Evolutionary conservation across 345 rosid genomes (phyloP), one percentile per base, ranked within the genome.

Genomic region (Punica granatum): DNA sequence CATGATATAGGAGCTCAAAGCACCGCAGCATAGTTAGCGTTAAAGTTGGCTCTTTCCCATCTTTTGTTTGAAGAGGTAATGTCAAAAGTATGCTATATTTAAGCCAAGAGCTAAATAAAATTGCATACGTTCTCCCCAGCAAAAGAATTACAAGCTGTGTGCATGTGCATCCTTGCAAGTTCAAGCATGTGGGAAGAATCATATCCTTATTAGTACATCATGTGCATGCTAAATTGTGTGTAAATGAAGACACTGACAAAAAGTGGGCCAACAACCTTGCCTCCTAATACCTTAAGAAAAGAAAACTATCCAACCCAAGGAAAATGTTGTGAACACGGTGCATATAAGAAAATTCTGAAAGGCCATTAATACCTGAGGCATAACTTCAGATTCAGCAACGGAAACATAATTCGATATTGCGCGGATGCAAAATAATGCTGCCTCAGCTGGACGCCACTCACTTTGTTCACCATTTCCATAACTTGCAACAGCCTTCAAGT

Each of bases 361-460:
- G 49, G 21, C 67, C 69, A 59, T 3, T 28, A 70, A 44, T 72
- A 94, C 97, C 98, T 81, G 90, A 67, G 99, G 97, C 99, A 94
- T 84, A 54, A 92, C 90, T 76, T 88, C 95, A 67, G 81, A 81
- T 83, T 94, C 99, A 70, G 68, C 78, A 68, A 69, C 77, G 43
- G 98, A 88, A 65, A 92, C 99, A 76, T 92, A 88, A 68, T 75
- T 84, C 48, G 99, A 90, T 81, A 92, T 81, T 64, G 97, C 95
- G 74, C 89, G 82, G 66, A 94, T 90, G 78, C 99, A 92, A 80
- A 89, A 94, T 76, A 94, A 81, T 72, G 91, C 90, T 84, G 99
- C 98, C 86, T 94, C 98, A 68, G 97, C 92, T 3, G 92, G 92
- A 79, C 83, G 96, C 97, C 99, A 92, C 70, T 92, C 87, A 64